Evolutionary conservation across 2,329 filamentous ascomycete genomes (phyloP).

Genomic region (Helotiales sp.): DNA sequence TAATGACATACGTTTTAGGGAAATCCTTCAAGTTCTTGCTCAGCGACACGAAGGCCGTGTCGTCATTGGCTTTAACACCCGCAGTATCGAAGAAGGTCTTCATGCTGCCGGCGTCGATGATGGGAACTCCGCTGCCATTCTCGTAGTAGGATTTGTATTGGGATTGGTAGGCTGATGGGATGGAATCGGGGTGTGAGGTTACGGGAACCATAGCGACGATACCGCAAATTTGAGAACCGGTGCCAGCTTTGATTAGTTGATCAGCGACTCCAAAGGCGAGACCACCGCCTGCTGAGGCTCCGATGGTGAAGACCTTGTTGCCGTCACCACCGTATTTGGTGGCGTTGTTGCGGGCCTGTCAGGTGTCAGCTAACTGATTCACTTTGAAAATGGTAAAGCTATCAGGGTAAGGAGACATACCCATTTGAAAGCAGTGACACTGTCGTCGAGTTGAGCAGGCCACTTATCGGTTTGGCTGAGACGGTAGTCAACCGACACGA

Average conservation of each 20-base stretch:
- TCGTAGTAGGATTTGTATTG: slow-evolving; percentile 33
- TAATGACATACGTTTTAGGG: slow-evolving; percentile 34
- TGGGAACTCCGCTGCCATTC: slow-evolving; percentile 28
- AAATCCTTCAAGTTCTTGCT: slow-evolving; percentile 26
- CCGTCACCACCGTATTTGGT: slow-evolving; percentile 18
- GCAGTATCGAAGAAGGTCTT: slow-evolving; percentile 31
- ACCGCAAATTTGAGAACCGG: slow-evolving; percentile 25
- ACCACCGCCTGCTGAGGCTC: slow-evolving; percentile 36
- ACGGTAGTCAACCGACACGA: slow-evolving; percentile 46
- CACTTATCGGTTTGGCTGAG: slow-evolving; percentile 33
- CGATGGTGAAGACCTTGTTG: slow-evolving; percentile 32
- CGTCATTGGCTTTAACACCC: slow-evolving; percentile 22
- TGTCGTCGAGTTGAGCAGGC: slow-evolving; percentile 42
- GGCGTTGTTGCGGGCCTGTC: slow-evolving; percentile 31
- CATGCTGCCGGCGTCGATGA: slow-evolving; percentile 32
- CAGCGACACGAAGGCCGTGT: slow-evolving; percentile 27
- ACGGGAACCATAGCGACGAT: slow-evolving; percentile 35
- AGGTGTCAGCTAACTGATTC: neutral
- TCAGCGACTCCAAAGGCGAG: slow-evolving; percentile 34
- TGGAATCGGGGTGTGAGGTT: slow-evolving; percentile 31
- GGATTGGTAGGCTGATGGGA: slow-evolving; percentile 27
- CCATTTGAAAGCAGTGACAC: slow-evolving; percentile 33
- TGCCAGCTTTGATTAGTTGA: slow-evolving; percentile 30
- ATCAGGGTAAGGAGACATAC: slow-evolving; percentile 14
- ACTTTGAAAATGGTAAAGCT: too few relatives aligned